Base-by-base conservation (phyloP, 805 yeast genomes). In the Priceomyces medius region DNA sequence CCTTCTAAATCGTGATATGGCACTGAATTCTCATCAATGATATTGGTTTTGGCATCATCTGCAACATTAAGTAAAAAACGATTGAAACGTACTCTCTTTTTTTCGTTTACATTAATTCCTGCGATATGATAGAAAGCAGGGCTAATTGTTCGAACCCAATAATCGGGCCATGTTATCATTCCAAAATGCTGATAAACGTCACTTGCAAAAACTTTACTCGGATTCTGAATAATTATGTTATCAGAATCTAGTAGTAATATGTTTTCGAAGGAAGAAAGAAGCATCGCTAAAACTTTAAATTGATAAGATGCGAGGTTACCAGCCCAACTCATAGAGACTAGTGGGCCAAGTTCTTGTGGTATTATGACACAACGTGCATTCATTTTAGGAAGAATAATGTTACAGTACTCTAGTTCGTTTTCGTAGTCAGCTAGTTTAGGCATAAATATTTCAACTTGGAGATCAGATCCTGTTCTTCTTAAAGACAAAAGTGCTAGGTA, bases 1-100 rank as follows among this genome's bases (percentile, higher is more conserved):
- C 87, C 87, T 43, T 76, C 74, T 36, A 83, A 66, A 54, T 83
- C 88, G 50, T 83, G 88, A 48, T 66, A 77, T 0, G 84, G 78
- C 2, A 74, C 52, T 3, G 41, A 28, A 3, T 38, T 42, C 18
- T 31, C 35, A 16, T 53, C 58, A 1, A 34, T 42, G 4, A 42
- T 47, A 7, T 38, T 42, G 3, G 47, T 6, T n/a, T 35, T 43
- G 9, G 37, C 39, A 19, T 42, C 37, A 7, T 42, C 38, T 4
- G 52, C 43, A 8, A 45, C 40, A 8, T 46, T 43, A 17, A 33
- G 26, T 1, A 65, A 63, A 35, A 55, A 61, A 21, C 66, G 51
- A 28, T 53, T 51, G 36, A 43, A 53, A 34, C 72, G 50, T 2
- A 55, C 58, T 42, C 70, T 47, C 26, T 55, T 56, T 7, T 34